Conservation (phyloP, 2,329 filamentous ascomycete genomes). For the Dactylellina parvicollis region DNA sequence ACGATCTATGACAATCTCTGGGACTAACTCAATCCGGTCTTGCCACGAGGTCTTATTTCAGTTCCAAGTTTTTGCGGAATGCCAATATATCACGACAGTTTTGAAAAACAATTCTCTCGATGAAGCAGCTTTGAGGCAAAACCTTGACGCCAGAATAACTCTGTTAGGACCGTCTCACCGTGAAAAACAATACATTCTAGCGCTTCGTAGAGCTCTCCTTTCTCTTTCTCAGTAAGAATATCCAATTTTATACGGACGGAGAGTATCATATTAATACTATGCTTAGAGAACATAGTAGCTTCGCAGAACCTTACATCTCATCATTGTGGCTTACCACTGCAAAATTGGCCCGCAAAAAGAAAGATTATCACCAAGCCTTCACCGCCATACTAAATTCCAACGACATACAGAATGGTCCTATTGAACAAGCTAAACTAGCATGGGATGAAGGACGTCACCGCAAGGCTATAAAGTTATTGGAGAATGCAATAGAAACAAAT, state of each 20-base stretch:
- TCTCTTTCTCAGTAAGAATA: constrained; percentile 73
- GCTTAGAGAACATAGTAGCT: constrained; percentile 62
- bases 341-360: constrained; percentile 83
- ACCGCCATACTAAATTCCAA: constrained; percentile 91
- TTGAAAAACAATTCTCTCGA: constrained; percentile 1
- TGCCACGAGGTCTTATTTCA: constrained; percentile 87
- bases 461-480: constrained; percentile 91
- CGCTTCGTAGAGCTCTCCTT: constrained; percentile 87
- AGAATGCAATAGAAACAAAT: constrained; percentile 83
- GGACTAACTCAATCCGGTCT: constrained; percentile 81
- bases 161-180: constrained; percentile 86
- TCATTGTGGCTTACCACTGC: constrained; percentile 86
- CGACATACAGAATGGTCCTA: constrained; percentile 82
- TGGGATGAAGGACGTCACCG: constrained; percentile 94
- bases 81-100: constrained; percentile 67
- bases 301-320: constrained; percentile 78
- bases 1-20: constrained; percentile 77
- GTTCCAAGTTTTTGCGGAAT: constrained; percentile 85
- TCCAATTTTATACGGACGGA: not conserved
- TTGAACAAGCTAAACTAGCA: constrained; percentile 90
- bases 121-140: constrained; percentile 59
- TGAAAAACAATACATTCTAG: constrained; percentile 93
- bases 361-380: constrained; percentile 86
- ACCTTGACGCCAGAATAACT: constrained; percentile 80
- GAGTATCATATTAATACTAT: not conserved